Conservation (phyloP, 345 rosid species). For the Euphorbia lathyris region DNA sequence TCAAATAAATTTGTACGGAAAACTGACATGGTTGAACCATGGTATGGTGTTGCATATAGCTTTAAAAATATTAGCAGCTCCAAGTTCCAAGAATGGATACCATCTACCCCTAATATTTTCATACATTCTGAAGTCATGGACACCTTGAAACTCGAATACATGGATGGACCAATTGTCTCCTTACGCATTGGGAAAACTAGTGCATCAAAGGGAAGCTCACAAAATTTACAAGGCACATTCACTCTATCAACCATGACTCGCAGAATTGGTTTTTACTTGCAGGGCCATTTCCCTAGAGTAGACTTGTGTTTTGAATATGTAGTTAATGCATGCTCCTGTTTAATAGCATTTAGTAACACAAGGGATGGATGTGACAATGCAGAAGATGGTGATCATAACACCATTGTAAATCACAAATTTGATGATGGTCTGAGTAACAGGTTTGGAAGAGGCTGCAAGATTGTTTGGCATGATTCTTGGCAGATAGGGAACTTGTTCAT, state of each 20-base stretch:
- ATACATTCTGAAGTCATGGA: conserved; percentile 64
- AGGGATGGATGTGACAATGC: neutral
- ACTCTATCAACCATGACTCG: conserved; percentile 56
- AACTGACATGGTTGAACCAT: too few species aligned
- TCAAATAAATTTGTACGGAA: too few species aligned
- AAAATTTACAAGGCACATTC: conserved; percentile 72
- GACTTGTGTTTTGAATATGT: conserved; percentile 73
- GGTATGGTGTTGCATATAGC: too few species aligned
- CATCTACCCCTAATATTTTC: too few species aligned
- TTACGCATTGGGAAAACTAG: conserved; percentile 61
- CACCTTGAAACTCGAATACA: conserved; percentile 62
- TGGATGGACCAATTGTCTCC: conserved; percentile 46
- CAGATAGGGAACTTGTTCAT: conserved; percentile 65
- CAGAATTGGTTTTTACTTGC: conserved; percentile 64
- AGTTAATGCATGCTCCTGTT: conserved; percentile 45
- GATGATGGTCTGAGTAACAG: conserved; percentile 75
- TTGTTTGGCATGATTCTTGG: conserved; percentile 74
- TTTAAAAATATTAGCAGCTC: too few species aligned
- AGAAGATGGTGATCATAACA: conserved; percentile 44
- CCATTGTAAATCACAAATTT: conserved; percentile 70
- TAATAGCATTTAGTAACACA: conserved; percentile 24
- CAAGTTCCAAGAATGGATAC: too few species aligned
- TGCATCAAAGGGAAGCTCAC: conserved; percentile 62
- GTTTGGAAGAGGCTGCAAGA: conserved; percentile 92
- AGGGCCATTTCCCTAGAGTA: too few species aligned